Evolutionary conservation across 1,284 basidiomycete species (phyloP).

Genomic region (Boletus albobrunnescens): DNA sequence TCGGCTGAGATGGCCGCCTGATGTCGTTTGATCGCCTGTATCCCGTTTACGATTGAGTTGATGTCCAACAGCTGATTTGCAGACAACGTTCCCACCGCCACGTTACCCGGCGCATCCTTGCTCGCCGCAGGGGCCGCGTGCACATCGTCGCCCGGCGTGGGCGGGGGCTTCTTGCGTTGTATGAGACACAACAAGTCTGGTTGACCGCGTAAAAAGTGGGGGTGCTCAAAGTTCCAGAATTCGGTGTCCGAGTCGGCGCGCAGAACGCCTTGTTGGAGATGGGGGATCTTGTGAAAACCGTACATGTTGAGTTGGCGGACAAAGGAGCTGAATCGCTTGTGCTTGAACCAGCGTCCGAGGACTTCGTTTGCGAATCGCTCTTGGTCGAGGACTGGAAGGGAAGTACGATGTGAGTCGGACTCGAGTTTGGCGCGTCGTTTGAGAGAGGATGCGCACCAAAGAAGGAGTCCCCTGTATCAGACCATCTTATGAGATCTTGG

Average conservation of each 20-base stretch:
- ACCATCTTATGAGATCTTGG: conserved; percentile 86
- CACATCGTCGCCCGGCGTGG: conserved; percentile 32
- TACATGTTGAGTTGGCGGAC: conserved; percentile 98
- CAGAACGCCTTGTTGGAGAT: conserved; percentile 92
- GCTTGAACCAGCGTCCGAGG: conserved; percentile 93
- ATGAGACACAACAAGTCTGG: conserved; percentile 90
- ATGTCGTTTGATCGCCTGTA: conserved; percentile 86
- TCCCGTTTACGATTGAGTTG: conserved; percentile 74
- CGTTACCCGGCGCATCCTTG: conserved; percentile 19
- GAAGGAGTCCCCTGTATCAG: conserved; percentile 85
- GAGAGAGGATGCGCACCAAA: conserved; percentile 55
- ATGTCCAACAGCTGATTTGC: conserved; percentile 65
- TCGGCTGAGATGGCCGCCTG: conserved; percentile 88
- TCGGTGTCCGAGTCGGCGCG: conserved; percentile 80
- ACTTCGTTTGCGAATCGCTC: conserved; percentile 91
- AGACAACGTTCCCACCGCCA: conserved; percentile 23
- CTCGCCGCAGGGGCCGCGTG: conserved; percentile 7
- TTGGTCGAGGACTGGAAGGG: conserved; percentile 77
- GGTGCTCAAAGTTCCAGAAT: conserved; percentile 92
- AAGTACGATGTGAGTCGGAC: not conserved
- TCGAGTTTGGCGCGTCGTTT: conserved; percentile 1
- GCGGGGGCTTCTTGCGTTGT: conserved; percentile 66
- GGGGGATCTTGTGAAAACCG: conserved; percentile 93
- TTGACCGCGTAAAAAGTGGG: conserved; percentile 85
- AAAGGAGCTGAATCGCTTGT: conserved; percentile 91